Evolutionary conservation across 139 green algal genomes (phyloP), one percentile per base, ranked within the genome.

Genomic region (Picochlorum sp.): DNA sequence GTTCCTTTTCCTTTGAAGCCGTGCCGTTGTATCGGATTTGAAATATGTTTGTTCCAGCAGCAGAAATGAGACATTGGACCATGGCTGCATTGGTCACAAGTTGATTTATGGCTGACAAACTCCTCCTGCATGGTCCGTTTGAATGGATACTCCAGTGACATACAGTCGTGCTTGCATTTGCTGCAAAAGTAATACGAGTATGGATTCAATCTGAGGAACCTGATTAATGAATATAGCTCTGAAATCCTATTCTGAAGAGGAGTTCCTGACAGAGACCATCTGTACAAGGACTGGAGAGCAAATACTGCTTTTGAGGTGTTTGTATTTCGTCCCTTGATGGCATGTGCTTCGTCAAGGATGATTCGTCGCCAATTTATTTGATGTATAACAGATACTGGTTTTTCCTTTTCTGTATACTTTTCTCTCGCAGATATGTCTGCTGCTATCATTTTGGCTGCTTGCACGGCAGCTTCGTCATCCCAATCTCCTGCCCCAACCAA

Each of bases 131-230:
- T 66, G 11, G 60, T 55, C 24, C 26, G 71, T 28, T 55, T 62
- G 74, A 88, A 90, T 58, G 75, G 55, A 78, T 86, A 85, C 76
- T 90, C 85, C 30, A 96, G 70, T 63, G 55, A 79, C 45, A 78
- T 66, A 83, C 87, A 96, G 37, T 54, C 58, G 10, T 23, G 26
- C 4, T 31, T 6, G 13, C 20, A n/a, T 26, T 76, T 70, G 31
- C 65, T 87, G 81, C 91, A 97, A 66, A 96, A 96, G 77, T 96
- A 96, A 78, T 89, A 94, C 7, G 87, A 74, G 68, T 91, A 96
- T 9, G 92, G 92, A 70, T 88, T 81, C 28, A 93, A 79, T 52
- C 86, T 66, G 54, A 96, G 74, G 77, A 96, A 96, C 55, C 88
- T 76, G 45, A 96, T 79, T 56, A 95, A 80, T 51, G 74, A 88